Evolutionary conservation across 148 eudicot genomes (phyloP), one percentile per base, ranked within the genome.

Genomic region (Rhododendron griersonianum): DNA sequence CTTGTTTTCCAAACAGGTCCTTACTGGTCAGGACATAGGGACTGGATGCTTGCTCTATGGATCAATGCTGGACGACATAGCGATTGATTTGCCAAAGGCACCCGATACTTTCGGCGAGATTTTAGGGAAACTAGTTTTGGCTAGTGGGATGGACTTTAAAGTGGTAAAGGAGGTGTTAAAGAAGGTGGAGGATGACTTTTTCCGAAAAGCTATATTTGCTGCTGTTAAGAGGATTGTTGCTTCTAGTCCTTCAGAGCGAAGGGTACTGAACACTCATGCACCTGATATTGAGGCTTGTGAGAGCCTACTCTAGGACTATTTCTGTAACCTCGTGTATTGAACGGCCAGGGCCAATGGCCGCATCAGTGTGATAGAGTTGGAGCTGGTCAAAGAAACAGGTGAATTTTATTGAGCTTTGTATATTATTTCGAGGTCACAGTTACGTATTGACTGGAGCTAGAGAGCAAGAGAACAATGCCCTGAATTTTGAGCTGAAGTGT

Each of bases 31-130:
- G 41, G 98, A 95, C 86, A 55, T 97, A 28, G 89, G 84, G 6
- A 85, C 91, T 1, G 98, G 99, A 11, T 95, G 96, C 86, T 80
- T 93, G 87, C 90, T 90, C 1, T 96, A 91, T 79, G 94, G 92
- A 11, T 86, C 94, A 1, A 85, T 89, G 90, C 83, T 96, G 84
- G 95, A 95, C 50, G 99, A 95, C 87, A 89, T 95, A 11, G 98
- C 89, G 53, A 92, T 96, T 50, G 99, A 96, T 89, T 89, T 95
- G 19, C 99, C 99, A 21, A 96, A 92, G 90, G 98, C 99, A 25
- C 99, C 99, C 2, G 89, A 89, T 14, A 91, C 88, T 86, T 96
- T 95, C 48, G 99, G 99, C 11, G 98, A 93, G 92, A 89, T 96
- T 67, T 69, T 94, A 77, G 98, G 96, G 71, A 87, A 83, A 30